These are phyloP conservation scores for Phytophthora hibernalis DNA, from an alignment of 352 stramenopile genomes.

Conservation along the genomic window DNA sequence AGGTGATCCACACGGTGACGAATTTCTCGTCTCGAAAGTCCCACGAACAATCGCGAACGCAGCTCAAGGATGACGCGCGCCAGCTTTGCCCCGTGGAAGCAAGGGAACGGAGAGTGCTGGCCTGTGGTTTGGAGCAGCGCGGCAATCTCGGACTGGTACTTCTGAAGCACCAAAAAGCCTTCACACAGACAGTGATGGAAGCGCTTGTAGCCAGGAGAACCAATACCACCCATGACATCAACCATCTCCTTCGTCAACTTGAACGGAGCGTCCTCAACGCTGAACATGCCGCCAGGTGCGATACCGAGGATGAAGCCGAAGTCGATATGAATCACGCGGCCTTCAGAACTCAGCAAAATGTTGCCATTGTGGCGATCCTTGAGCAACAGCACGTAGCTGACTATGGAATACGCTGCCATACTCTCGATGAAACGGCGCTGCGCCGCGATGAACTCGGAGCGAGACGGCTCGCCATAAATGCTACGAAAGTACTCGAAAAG, in stretches of 20 bases:
- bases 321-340: constrained; percentile 99
- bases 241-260: constrained; percentile 99
- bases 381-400: constrained; percentile 97
- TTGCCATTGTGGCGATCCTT: constrained; percentile 99
- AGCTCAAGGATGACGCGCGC: constrained; percentile 71
- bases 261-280: constrained; percentile 98
- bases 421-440: constrained; percentile 95
- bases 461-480: constrained; percentile 53
- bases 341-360: constrained; percentile 96
- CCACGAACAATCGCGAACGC: constrained; percentile 71
- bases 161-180: constrained; percentile 94
- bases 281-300: constrained; percentile 97
- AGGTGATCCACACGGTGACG: constrained; percentile 80
- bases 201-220: constrained; percentile 86
- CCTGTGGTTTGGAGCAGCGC: constrained; percentile 96
- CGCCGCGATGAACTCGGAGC: constrained; percentile 63
- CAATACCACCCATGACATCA: constrained; percentile 94
- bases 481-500: constrained; percentile 92
- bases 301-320: constrained; percentile 99
- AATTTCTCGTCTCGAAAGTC: constrained; percentile 69
- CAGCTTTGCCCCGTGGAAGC: constrained; percentile 84
- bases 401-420: constrained; percentile 97
- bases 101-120: constrained; percentile 95
- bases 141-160: constrained; percentile 93
- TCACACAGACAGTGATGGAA: constrained; percentile 94